Percentiles rank a stretch among this genome's conserved stretches.
phyloP scores from a whole-genome alignment of 768 basidiomycete species.

The Cyclocybe aegerita region DNA sequence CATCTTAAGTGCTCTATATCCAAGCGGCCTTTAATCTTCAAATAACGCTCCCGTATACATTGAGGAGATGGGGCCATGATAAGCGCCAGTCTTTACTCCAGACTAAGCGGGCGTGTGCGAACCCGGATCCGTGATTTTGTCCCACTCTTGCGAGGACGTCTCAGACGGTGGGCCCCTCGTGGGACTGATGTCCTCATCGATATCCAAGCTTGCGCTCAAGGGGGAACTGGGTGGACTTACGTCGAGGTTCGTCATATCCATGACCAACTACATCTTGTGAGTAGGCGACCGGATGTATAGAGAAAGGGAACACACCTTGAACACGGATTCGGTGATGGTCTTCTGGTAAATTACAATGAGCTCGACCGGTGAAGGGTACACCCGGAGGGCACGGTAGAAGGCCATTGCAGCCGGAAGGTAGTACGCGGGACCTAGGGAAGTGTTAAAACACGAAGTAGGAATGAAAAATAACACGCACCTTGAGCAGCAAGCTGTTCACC shows the following conservation, averaged over 20 bases:
- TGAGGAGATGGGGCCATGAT: neutral
- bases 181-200: conserved; percentile 52
- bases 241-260: conserved; percentile 86
- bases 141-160: conserved; percentile 90
- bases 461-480: conserved; percentile 47
- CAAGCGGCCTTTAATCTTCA: conserved; percentile 10
- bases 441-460: conserved; percentile 2
- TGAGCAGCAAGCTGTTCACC: conserved; percentile 81
- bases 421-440: conserved; percentile 65
- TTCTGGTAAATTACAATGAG: conserved; percentile 94
- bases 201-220: conserved; percentile 19
- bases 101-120: conserved; percentile 45
- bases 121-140: conserved; percentile 78
- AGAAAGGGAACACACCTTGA: conserved; percentile 53
- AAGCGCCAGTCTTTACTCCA: conserved; percentile 7
- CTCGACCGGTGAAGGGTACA: conserved; percentile 94
- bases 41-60: no score
- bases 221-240: conserved; percentile 67
- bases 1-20: conserved; percentile 19
- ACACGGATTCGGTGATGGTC: conserved; percentile 78
- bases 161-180: conserved; percentile 78
- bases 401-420: conserved; percentile 80
- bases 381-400: conserved; percentile 91
- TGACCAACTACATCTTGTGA: conserved; percentile 37
- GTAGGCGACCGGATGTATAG: neutral